Evolutionary conservation across 2,329 filamentous ascomycete genomes (phyloP).

Genomic region (Cordyceps fumosorosea): DNA sequence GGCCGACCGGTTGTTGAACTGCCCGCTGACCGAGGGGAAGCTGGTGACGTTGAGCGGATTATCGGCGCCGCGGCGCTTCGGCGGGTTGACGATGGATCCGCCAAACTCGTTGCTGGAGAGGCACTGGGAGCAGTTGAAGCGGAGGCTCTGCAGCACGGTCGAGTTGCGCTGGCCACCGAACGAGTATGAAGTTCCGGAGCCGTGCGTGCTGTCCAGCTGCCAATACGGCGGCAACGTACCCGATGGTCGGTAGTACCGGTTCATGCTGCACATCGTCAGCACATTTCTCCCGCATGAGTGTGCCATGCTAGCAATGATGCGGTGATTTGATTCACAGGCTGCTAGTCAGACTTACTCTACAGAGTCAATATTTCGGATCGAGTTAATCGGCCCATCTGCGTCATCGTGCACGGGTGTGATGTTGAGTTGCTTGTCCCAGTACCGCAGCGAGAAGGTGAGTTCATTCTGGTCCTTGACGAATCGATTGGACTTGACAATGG

Average conservation of each 20-base stretch:
- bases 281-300: not conserved
- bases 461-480: not conserved
- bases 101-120: not conserved
- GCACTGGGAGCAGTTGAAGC: conserved; percentile 3
- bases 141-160: not conserved
- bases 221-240: not conserved
- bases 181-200: not conserved
- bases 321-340: no score
- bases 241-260: not conserved
- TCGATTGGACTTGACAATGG: conserved; percentile 3
- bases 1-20: not conserved
- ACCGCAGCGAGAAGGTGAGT: not conserved
- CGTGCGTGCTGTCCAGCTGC: not conserved
- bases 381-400: not conserved
- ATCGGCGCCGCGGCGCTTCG: not conserved
- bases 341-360: not conserved
- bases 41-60: conserved; percentile 1
- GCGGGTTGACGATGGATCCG: not conserved
- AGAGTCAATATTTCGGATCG: conserved; percentile 1
- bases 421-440: conserved; percentile 5
- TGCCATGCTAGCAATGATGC: no score
- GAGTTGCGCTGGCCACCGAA: not conserved
- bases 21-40: not conserved
- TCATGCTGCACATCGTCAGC: not conserved
- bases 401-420: not conserved